phyloP scores from a whole-genome alignment of 345 rosid species.

The Boechera divaricarpa region DNA sequence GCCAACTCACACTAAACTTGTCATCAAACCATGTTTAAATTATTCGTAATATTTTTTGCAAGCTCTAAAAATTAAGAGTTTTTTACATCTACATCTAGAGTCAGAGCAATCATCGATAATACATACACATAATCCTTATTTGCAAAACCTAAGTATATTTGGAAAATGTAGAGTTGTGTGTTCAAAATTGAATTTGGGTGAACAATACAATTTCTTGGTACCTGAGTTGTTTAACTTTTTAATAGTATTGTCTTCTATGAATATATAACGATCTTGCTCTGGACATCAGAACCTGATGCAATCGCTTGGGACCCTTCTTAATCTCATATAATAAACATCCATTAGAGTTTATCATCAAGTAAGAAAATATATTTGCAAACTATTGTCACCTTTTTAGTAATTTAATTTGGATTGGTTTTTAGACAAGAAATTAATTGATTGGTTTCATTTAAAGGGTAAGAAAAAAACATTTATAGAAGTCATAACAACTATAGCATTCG shows the following conservation, averaged over 20 bases:
- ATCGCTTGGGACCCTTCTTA: too few relatives aligned
- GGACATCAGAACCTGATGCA: too few relatives aligned
- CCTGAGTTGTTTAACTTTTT: too few relatives aligned
- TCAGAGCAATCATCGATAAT: neutral
- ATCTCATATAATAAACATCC: neutral
- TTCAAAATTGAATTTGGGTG: too few relatives aligned
- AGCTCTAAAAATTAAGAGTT: neutral
- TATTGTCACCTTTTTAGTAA: neutral
- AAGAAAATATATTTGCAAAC: neutral
- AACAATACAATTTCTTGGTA: too few relatives aligned
- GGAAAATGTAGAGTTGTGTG: too few relatives aligned
- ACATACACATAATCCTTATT: neutral
- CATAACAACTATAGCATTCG: neutral
- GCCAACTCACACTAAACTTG: neutral
- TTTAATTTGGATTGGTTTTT: neutral
- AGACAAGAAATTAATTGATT: neutral
- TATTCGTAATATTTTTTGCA: neutral
- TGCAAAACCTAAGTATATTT: neutral
- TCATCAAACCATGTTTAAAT: neutral
- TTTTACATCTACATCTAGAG: neutral
- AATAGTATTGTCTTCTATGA: too few relatives aligned
- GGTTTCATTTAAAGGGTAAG: neutral
- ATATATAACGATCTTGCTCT: too few relatives aligned
- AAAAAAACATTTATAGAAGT: neutral
- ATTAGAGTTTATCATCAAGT: neutral